phyloP scores from a whole-genome alignment of 2,329 filamentous ascomycete genomes.

The Arthrobotrys entomopaga region DNA sequence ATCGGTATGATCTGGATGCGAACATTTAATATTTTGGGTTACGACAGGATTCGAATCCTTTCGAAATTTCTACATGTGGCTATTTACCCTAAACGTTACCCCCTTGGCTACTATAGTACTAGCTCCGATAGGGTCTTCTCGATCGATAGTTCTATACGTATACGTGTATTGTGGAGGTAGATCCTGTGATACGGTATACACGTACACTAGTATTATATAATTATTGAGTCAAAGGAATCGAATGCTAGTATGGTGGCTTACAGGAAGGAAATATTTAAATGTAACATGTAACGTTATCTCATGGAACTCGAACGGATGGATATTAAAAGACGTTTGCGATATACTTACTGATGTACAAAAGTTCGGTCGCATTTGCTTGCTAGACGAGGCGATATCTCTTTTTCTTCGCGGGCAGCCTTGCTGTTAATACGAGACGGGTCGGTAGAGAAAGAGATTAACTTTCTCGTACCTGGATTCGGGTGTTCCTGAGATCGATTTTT shows the following conservation, averaged over 20 bases:
- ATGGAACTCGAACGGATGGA: neutral
- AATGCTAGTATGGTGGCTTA: slow-evolving; percentile 2
- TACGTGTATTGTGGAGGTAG: neutral
- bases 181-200: slow-evolving; percentile 25
- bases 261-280: neutral
- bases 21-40: slow-evolving; percentile 10
- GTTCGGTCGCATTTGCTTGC: too few relatives aligned
- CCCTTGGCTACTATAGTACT: too few relatives aligned
- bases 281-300: slow-evolving; percentile 28
- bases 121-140: neutral
- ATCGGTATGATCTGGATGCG: slow-evolving; percentile 1
- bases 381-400: too few relatives aligned
- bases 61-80: slow-evolving; percentile 4
- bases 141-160: too few relatives aligned
- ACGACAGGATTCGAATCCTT: slow-evolving; percentile 21
- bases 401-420: too few relatives aligned
- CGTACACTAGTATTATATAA: too few relatives aligned
- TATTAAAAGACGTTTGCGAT: neutral
- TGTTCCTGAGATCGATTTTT: too few relatives aligned
- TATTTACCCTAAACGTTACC: neutral
- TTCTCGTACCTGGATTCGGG: too few relatives aligned
- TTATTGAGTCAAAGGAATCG: neutral
- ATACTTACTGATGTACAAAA: too few relatives aligned
- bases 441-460: too few relatives aligned
- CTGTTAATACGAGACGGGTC: too few relatives aligned